Base-by-base conservation (phyloP, 352 stramenopile genomes). In the Aphanomyces astaci region DNA sequence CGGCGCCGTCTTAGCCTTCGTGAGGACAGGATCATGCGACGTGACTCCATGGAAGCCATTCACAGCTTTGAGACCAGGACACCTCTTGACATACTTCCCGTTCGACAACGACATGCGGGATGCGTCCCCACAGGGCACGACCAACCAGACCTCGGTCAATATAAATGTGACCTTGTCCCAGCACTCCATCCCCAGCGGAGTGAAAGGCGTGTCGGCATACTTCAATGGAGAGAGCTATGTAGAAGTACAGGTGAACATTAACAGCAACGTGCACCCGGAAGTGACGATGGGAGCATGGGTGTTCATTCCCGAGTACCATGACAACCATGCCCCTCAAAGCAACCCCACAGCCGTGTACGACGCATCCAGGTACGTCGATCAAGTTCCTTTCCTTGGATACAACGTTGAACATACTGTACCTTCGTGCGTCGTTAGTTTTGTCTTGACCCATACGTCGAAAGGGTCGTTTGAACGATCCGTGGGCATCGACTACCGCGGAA, bases 271-370 rank as follows among this genome's bases (percentile, higher is more conserved):
- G 9, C 46, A 60, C n/a, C 9, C 10, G 22, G 43, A 68, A 31
- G 22, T 68, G 11, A 68, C 62, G 33, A 57, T 68, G 28, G 62
- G 62, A 13, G 62, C 62, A 3, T 68, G 62, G 62, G 62, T 68
- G 27, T 60, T 51, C 33, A 49, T 60, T 30, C 46, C 51, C 30
- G 62, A 68, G 25, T 65, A 53, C 36, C 17, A 22, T 22, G 30
- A 39, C 30, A 59, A 59, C 51, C 30, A 40, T 32, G 51, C 30
- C 51, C 24, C 51, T 39, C 51, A 59, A 28, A 36, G 27, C 24
- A 25, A 53, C 45, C 45, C 45, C 45, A 53, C 45, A 27, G 19
- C 45, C 45, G 45, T 53, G 19, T 53, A 62, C 33, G 53, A 62
- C 33, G 53, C 30, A 4, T 28, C 30, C 53, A 62, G 53, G 53